Percentiles rank a stretch among this genome's conserved stretches.
These are phyloP conservation scores for Aspergillus chevalieri DNA, from an alignment of 2,329 filamentous ascomycete genomes.

Conservation along the genomic window DNA sequence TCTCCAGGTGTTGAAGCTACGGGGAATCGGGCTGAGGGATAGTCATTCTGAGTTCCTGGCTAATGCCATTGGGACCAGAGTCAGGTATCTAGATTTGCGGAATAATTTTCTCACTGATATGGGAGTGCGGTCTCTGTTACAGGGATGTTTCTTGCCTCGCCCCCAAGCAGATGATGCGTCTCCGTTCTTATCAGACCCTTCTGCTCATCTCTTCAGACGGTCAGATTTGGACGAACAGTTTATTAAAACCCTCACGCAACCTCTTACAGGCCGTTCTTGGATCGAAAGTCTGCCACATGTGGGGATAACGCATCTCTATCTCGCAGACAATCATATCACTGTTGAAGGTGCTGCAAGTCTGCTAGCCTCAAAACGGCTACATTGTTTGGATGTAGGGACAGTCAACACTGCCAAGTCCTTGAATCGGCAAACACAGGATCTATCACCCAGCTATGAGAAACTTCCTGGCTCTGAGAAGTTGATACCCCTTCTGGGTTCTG, in stretches of 20 bases:
- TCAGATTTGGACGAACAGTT: constrained; percentile 43
- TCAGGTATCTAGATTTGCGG: constrained; percentile 52
- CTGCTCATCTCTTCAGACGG: constrained; percentile 18
- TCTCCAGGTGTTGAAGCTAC: constrained; percentile 53
- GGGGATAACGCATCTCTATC: constrained; percentile 56
- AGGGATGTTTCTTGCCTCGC: constrained; percentile 42
- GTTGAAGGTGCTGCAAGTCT: constrained; percentile 52
- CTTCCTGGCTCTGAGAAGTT: constrained; percentile 51
- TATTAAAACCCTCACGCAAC: constrained; percentile 42
- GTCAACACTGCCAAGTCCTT: constrained; percentile 33
- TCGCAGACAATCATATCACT: constrained; percentile 51
- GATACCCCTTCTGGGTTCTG: constrained; percentile 44
- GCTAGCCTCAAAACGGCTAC: constrained; percentile 46
- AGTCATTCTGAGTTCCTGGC: constrained; percentile 48
- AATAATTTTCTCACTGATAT: constrained; percentile 54
- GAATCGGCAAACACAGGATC: constrained; percentile 7
- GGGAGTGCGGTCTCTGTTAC: constrained; percentile 47
- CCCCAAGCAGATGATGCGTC: constrained; percentile 3
- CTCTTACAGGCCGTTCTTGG: constrained; percentile 48
- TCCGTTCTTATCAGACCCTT: constrained; percentile 1
- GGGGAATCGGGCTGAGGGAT: constrained; percentile 50
- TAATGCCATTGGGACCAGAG: constrained; percentile 45
- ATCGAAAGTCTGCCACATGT: constrained; percentile 50
- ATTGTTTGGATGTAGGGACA: constrained; percentile 52
- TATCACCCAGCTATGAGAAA: constrained; percentile 5